Evolutionary conservation across 2,329 filamentous ascomycete species (phyloP).

Genomic region (Graphilbum fragrans): DNA sequence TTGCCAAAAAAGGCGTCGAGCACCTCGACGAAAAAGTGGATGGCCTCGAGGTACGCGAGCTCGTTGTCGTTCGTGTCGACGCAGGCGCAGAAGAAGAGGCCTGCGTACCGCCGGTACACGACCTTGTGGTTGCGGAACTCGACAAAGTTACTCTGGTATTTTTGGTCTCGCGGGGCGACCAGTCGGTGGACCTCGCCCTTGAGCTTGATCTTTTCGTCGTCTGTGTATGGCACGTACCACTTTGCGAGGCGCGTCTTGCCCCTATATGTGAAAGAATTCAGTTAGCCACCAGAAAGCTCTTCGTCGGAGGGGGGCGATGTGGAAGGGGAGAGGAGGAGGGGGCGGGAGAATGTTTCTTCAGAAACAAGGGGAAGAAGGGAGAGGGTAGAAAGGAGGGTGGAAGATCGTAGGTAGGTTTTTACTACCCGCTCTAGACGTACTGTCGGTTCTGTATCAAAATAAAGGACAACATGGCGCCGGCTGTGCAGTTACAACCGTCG

Average conservation of each 20-base stretch:
- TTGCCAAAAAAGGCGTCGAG: constrained; percentile 98
- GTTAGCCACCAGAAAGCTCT: not conserved
- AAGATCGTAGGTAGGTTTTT: no score
- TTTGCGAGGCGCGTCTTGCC: constrained; percentile 97
- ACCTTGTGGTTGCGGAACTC: constrained; percentile 92
- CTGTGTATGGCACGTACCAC: constrained; percentile 97
- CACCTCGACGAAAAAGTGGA: constrained; percentile 99
- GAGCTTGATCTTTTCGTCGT: constrained; percentile 97
- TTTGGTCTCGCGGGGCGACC: constrained; percentile 93
- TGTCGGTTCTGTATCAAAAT: constrained; percentile 86
- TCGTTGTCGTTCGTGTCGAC: constrained; percentile 99
- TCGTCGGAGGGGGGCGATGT: no score
- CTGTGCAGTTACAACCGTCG: not conserved
- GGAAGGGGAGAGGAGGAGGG: no score
- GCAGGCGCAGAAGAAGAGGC: constrained; percentile 97
- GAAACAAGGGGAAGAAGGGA: not conserved
- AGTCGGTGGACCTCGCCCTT: constrained; percentile 99
- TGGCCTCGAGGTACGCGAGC: constrained; percentile 89
- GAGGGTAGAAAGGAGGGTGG: no score
- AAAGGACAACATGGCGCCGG: constrained; percentile 56
- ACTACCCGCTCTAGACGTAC: constrained; percentile 39
- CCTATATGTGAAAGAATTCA: constrained; percentile 32
- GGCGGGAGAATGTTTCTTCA: not conserved
- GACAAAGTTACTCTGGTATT: constrained; percentile 99
- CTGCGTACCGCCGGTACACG: constrained; percentile 93